Conservation (phyloP, 305 asterid genomes). For the Fraxinus platypoda region DNA sequence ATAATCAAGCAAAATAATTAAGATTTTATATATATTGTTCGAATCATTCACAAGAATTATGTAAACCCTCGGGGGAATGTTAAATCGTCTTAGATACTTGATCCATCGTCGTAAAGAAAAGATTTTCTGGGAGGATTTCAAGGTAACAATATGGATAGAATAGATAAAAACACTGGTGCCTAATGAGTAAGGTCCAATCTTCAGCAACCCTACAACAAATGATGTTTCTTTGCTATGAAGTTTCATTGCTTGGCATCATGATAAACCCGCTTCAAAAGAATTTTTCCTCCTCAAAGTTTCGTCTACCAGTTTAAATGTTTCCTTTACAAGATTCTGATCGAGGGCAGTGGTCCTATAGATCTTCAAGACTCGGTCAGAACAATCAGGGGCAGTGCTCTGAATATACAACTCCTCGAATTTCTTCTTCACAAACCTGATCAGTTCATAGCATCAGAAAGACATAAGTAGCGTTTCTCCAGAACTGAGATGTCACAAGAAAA, state of each 20-base stretch:
- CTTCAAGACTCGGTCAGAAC: conserved; percentile 89
- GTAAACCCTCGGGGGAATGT: not conserved
- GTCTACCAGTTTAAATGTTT: conserved; percentile 96
- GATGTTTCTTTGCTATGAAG: not conserved
- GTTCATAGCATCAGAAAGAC: not conserved
- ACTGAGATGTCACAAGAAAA: conserved; percentile 13
- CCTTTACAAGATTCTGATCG: conserved; percentile 95
- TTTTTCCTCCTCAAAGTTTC: conserved; percentile 95
- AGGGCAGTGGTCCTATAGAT: conserved; percentile 94
- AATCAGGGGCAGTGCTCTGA: conserved; percentile 81
- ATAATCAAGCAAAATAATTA: not conserved
- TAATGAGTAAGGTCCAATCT: not conserved
- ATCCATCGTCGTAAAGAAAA: not conserved
- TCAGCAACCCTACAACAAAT: not conserved
- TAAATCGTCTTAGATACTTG: not conserved
- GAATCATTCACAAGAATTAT: not conserved
- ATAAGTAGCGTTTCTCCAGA: not conserved
- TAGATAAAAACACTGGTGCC: not conserved
- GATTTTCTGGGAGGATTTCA: not conserved
- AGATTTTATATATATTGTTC: too few species aligned
- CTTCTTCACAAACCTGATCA: conserved; percentile 84
- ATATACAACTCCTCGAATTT: conserved; percentile 92
- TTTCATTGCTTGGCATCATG: conserved; percentile 32
- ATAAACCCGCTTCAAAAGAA: conserved; percentile 85
- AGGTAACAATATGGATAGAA: not conserved